Base-by-base conservation (phyloP, 108 stramenopile species). In the Cylindrotheca closterium region DNA sequence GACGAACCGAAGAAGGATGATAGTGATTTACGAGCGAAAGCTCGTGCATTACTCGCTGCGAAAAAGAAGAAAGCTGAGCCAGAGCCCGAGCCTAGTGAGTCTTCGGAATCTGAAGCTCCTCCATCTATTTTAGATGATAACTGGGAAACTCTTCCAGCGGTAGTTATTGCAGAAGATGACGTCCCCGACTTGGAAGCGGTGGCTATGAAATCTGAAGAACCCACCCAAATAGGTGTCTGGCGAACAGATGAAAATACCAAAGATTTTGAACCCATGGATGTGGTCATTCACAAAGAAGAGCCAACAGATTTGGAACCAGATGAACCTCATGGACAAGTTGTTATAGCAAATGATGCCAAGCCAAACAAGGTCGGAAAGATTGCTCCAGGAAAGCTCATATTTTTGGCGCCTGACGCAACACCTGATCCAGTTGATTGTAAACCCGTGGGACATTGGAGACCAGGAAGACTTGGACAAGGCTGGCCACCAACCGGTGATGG, bases 191-290 rank as follows among this genome's bases (percentile, higher is more conserved):
- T 17, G 45, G 23, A 51, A 51, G 51, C 23, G n/a, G 21, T 7
- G 12, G 19, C 7, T n/a, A n/a, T 5, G 7, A 7, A 19, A 23
- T 5, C 7, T 7, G 23, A 51, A 7, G 8, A 10, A 7, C 51
- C 51, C n/a, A 45, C 8, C 12, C 21, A 22, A 7, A 5, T 23
- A 23, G 51, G 51, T 17, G 51, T 51, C 5, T 51, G 51, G 51
- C 5, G n/a, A 19, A 7, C 7, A 7, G n/a, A 51, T n/a, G 51
- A 51, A 5, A n/a, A 51, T n/a, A 45, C 45, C 12, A 51, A 19
- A 22, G 51, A 51, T 51, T 51, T 7, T 7, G 51, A 51, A 17
- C 51, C 51, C n/a, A n/a, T 51, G 23, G 51, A 23, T 51, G 51
- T 51, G 12, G 23, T 51, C 51, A 51, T 51, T 7, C 7, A 7